These are phyloP conservation scores for Syncephalastrum racemosum DNA, from an alignment of 371 early-diverging fungal genomes.

Conservation along the genomic window DNA sequence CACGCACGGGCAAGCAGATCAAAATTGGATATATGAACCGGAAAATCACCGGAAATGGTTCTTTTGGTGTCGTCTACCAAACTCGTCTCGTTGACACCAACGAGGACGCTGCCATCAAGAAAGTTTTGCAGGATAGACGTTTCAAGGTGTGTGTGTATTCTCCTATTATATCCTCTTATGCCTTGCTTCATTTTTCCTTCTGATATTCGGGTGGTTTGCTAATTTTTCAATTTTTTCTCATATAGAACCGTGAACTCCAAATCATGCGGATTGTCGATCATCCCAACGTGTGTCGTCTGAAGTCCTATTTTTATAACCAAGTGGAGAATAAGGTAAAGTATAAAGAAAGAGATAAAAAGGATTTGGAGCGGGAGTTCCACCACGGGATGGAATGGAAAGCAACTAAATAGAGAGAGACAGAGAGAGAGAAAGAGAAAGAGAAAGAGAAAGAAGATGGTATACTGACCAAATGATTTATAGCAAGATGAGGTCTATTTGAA, in stretches of 20 bases:
- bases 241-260: conserved; percentile 92
- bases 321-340: conserved; percentile 66
- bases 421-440: not conserved
- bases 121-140: conserved; percentile 93
- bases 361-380: no score
- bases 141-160: conserved; percentile 74
- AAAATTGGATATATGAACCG: conserved; percentile 88
- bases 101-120: conserved; percentile 90
- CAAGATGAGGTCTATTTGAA: conserved; percentile 95
- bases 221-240: not conserved
- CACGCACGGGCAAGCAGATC: conserved; percentile 76
- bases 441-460: not conserved
- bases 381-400: no score
- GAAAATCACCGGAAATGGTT: conserved; percentile 92
- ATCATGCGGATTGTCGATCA: conserved; percentile 92
- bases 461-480: conserved; percentile 42
- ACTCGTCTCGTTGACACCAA: conserved; percentile 76
- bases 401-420: not conserved
- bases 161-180: not conserved
- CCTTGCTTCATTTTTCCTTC: not conserved
- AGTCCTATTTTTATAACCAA: conserved; percentile 89
- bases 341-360: not conserved
- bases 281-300: conserved; percentile 85
- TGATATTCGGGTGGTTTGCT: conserved; percentile 3
- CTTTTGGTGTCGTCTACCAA: conserved; percentile 96